Evolutionary conservation across 1,284 basidiomycete species (phyloP), one percentile per base, ranked within the genome.

Genomic region (Leccinum fallax): DNA sequence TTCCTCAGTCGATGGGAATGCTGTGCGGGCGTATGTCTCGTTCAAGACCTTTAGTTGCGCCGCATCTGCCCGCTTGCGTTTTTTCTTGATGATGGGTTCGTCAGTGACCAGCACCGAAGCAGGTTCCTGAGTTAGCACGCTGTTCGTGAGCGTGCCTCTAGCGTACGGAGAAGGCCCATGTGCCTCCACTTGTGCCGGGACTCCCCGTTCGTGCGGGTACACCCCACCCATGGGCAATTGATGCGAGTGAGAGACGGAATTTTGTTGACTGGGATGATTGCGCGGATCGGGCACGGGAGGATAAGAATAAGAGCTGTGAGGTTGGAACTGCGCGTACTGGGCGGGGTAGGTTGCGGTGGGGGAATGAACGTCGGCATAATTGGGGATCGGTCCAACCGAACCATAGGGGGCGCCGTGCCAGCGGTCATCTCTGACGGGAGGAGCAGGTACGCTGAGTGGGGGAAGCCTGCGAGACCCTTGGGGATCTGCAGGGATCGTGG

Each of bases 1-100:
- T 73, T 93, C 91, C 73, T 92, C 91, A 16, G 91, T 93, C 9
- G 90, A 90, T 24, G 91, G 91, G 71, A 93, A 93, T 19, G 91
- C 89, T 2, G 92, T 93, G 61, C 91, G 84, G 63, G 79, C 80
- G 71, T 92, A 93, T 0, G 86, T 87, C 70, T 90, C 89, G 70
- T 92, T 93, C 70, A 93, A 79, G 48, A 90, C 85, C 71, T 89
- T 88, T 61, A 93, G 80, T 68, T 93, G 91, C 46, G 82, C 81
- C 9, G 89, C 87, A 68, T 92, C 90, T 4, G 91, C 92, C 59
- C 91, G 85, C 79, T 92, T 91, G 72, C 91, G 85, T 77, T 93
- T 93, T 80, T 92, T 93, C 81, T 93, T 93, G 68, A 91, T 85
- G 28, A 81, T 78, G 19, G 89, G 84, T 69, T 89, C 89, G 53